phyloP scores from a whole-genome alignment of 805 yeast genomes.

The Saccharomycopsis olivae region DNA sequence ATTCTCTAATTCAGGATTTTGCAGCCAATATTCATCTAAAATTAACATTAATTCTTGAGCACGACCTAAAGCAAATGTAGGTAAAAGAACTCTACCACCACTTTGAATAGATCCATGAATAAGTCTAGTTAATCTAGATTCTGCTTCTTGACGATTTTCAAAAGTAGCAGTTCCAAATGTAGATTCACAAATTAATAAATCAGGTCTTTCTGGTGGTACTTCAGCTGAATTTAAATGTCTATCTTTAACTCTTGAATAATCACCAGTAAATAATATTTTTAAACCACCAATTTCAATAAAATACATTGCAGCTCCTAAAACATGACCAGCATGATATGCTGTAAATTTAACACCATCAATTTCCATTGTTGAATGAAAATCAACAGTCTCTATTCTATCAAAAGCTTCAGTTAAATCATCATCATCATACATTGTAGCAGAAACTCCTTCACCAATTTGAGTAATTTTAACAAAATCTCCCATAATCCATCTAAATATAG shows the following conservation, averaged over 20 bases:
- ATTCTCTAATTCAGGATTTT: constrained; percentile 70
- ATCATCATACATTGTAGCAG: constrained; percentile 63
- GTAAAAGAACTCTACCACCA: constrained; percentile 88
- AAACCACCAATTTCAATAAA: constrained; percentile 90
- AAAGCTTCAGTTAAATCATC: constrained; percentile 83
- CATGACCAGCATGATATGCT: constrained; percentile 99
- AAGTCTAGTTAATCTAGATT: constrained; percentile 63
- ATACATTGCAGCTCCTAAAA: constrained; percentile 97
- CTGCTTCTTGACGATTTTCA: constrained; percentile 82
- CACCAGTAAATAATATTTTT: constrained; percentile 87
- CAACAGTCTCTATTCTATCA: constrained; percentile 86
- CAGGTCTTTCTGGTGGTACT: constrained; percentile 80
- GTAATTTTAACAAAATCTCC: constrained; percentile 93
- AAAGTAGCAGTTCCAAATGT: constrained; percentile 98
- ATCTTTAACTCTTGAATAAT: constrained; percentile 90
- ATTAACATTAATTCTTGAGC: constrained; percentile 90
- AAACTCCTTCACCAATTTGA: constrained; percentile 33
- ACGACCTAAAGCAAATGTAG: constrained; percentile 93
- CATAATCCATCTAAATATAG: constrained; percentile 90
- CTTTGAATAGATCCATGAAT: constrained; percentile 75
- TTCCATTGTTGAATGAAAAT: constrained; percentile 91
- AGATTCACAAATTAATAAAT: constrained; percentile 84
- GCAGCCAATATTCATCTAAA: constrained; percentile 90
- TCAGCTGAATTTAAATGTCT: constrained; percentile 94
- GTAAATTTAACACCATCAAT: constrained; percentile 92